Evolutionary conservation across 257 asterid genomes (phyloP), one percentile per base, ranked within the genome.

Genomic region (Solanum paucissectum): DNA sequence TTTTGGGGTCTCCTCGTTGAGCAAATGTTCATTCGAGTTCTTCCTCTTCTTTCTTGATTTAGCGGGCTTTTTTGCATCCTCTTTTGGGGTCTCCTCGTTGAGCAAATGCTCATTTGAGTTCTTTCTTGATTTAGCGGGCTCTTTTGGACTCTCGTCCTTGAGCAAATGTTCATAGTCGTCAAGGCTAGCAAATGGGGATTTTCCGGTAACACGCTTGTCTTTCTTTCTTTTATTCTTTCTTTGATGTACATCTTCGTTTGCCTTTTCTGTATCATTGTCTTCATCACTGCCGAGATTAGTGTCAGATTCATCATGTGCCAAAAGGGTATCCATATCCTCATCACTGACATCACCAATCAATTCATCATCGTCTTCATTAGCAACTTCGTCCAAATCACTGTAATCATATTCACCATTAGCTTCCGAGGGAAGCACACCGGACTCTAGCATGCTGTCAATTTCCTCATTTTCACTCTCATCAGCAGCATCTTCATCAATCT

Each of bases 151-250:
- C 42, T 72, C 84, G 5, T 40, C 60, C 36, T 92, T 90, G 52
- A 95, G 88, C 89, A 95, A 88, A 91, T 96, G 98, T 86, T 89
- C 88, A 37, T 94, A 96, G 9, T 95, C 97, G 52, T 95, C 98
- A 12, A 94, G 90, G 89, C 94, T 94, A 0, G 97, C 98, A 52
- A 95, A 95, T 0, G 98, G 98, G 9, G 99, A 94, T 40, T 88
- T 92, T 5, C 91, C 91, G 5, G 52, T 33, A 33, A 89, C n/a
- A 37, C 25, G 88, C 14, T 58, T 83, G 9, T 74, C 72, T 3
- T 92, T 40, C 89, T 93, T 96, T 44, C 88, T 88, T 88, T 92
- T 96, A 90, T 88, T 90, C 71, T 87, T 89, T 68, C 85, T 91
- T 29, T 25, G 84, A 16, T 73, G 86, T 12, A 87, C 37, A 62